Conservation (phyloP, 768 basidiomycete species). For the Suillus lakei region DNA sequence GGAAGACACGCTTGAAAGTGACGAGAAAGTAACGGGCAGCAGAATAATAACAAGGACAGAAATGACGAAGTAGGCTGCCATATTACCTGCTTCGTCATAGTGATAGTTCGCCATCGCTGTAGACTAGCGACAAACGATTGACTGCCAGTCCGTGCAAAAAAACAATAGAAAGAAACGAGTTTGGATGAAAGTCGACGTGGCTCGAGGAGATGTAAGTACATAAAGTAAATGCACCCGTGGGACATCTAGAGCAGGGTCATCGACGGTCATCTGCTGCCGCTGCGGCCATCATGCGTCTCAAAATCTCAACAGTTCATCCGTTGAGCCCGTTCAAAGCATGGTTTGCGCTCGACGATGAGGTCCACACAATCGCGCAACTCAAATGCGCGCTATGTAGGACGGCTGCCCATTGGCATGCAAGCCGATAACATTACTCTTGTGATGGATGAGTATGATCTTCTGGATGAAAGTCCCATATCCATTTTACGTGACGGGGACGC, state of each 20-base stretch:
- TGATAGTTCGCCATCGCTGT: constrained; percentile 75
- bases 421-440: constrained; percentile 13
- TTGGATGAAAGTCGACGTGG: constrained; percentile 18
- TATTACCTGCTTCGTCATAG: constrained; percentile 85
- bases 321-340: constrained; percentile 56
- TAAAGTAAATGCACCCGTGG: constrained; percentile 12
- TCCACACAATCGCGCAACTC: constrained; percentile 17
- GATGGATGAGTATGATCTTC: constrained; percentile 35
- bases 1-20: constrained; percentile 41
- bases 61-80: constrained; percentile 91
- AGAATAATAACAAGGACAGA: constrained; percentile 87
- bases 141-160: background rate
- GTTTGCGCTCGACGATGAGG: constrained; percentile 43
- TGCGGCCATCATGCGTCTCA: constrained; percentile 52
- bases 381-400: constrained; percentile 25
- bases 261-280: background rate
- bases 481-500: constrained; percentile 34
- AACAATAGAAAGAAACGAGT: background rate
- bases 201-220: constrained; percentile 2
- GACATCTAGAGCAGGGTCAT: background rate
- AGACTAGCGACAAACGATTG: constrained; percentile 8
- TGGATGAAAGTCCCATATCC: constrained; percentile 30
- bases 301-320: constrained; percentile 51
- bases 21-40: constrained; percentile 72
- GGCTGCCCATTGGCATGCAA: constrained; percentile 8